phyloP scores from a whole-genome alignment of 139 green algal species.

The Chlorella sp. region DNA sequence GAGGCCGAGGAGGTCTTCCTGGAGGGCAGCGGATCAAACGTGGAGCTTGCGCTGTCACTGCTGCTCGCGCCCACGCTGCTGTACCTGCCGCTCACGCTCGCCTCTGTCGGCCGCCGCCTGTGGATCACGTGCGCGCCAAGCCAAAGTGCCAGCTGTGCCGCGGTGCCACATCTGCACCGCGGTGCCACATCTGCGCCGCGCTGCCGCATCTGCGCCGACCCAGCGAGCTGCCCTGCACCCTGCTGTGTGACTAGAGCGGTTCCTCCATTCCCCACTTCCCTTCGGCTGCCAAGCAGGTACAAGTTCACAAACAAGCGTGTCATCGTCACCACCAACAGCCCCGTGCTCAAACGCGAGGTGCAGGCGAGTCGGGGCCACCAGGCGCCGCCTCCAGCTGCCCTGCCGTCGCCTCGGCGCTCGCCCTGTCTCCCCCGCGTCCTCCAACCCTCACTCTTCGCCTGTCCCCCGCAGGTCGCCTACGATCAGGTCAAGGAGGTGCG shows the following conservation, averaged over 20 bases:
- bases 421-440: background rate
- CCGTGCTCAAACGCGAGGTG: constrained; percentile 51
- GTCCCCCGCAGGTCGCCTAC: constrained; percentile 48
- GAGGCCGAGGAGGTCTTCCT: constrained; percentile 49
- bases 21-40: constrained; percentile 47
- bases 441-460: background rate
- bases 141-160: too few species aligned
- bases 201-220: too few species aligned
- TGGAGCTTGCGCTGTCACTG: constrained; percentile 56
- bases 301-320: constrained; percentile 74
- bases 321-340: constrained; percentile 53
- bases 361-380: background rate
- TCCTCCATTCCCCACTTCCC: too few species aligned
- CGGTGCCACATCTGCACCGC: too few species aligned
- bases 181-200: too few species aligned
- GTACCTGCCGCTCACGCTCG: constrained; percentile 63
- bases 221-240: too few species aligned
- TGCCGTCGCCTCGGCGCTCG: background rate
- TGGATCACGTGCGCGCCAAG: too few species aligned
- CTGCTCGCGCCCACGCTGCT: constrained; percentile 55
- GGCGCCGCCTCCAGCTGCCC: background rate
- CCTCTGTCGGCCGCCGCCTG: constrained; percentile 52
- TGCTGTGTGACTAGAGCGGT: too few species aligned
- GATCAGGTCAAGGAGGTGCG: constrained; percentile 63
- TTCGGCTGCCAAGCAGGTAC: too few species aligned